These are phyloP conservation scores for Yamadazyma takamatsuzukensis DNA, from an alignment of 805 yeast species.

Conservation along the genomic window DNA sequence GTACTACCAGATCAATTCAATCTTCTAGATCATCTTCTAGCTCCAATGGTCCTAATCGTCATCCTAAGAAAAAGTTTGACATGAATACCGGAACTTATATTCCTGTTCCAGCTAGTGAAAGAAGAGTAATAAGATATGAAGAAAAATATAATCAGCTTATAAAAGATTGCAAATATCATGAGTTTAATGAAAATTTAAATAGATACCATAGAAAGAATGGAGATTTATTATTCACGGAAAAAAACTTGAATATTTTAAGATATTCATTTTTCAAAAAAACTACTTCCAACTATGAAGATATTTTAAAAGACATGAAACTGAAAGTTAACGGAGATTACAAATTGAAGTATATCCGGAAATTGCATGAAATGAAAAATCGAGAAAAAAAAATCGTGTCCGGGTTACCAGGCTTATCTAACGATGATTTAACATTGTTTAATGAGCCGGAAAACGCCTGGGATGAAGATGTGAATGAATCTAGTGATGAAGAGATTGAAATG, in stretches of 20 bases:
- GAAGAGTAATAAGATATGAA: conserved; percentile 5
- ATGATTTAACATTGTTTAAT: conserved; percentile 2
- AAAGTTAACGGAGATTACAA: conserved; percentile 8
- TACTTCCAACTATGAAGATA: conserved; percentile 8
- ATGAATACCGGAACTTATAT: conserved; percentile 7
- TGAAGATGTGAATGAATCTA: conserved; percentile 2
- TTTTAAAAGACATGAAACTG: conserved; percentile 5
- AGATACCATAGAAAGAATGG: conserved; percentile 6
- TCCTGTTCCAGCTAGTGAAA: conserved; percentile 4
- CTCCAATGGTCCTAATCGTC: conserved; percentile 2
- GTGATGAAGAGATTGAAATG: conserved; percentile 1
- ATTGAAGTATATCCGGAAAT: conserved; percentile 10
- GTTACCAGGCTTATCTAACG: conserved; percentile 7
- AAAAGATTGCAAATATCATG: conserved; percentile 9
- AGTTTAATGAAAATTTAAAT: conserved; percentile 9
- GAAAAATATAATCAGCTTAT: conserved; percentile 2
- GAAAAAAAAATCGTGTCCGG: conserved; percentile 6
- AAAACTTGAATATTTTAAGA: conserved; percentile 11
- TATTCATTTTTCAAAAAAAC: conserved; percentile 11
- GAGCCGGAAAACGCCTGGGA: conserved; percentile 1
- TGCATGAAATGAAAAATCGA: conserved; percentile 6
- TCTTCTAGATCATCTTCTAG: conserved; percentile 8
- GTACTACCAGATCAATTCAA: conserved; percentile 8
- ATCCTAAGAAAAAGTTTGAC: conserved; percentile 8
- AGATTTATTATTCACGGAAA: conserved; percentile 8